phyloP scores from a whole-genome alignment of 2,329 filamentous ascomycete genomes.

The Calonectria pauciramosa region DNA sequence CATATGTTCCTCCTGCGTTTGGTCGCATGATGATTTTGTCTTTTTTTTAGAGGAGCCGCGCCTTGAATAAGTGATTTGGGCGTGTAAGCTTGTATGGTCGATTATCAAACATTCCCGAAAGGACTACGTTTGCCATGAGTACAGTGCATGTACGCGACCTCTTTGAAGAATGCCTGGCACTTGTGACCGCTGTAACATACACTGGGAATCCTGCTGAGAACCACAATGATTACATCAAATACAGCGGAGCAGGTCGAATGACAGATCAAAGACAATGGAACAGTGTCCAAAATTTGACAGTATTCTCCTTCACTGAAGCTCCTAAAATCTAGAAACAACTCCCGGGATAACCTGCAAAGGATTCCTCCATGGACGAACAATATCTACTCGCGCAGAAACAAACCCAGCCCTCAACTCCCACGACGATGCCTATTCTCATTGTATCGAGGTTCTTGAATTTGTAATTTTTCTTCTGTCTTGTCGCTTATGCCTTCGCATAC shows the following conservation, averaged over 20 bases:
- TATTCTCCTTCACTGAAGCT: slow-evolving; percentile 22
- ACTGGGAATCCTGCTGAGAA: background rate
- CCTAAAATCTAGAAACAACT: slow-evolving; percentile 35
- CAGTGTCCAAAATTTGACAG: background rate
- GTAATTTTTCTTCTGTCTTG: slow-evolving; percentile 24
- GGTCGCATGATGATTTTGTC: background rate
- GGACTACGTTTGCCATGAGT: background rate
- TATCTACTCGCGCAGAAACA: slow-evolving; percentile 25
- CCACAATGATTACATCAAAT: background rate
- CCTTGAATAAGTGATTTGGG: background rate
- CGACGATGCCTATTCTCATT: slow-evolving; percentile 24
- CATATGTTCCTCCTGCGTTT: background rate
- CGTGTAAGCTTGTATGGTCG: background rate
- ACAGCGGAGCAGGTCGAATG: background rate
- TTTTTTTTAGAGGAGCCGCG: background rate
- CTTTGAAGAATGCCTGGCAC: background rate
- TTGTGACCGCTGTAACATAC: background rate
- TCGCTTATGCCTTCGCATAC: slow-evolving; percentile 72
- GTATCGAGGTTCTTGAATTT: slow-evolving; percentile 25
- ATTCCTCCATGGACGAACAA: slow-evolving; percentile 24
- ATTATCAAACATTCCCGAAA: background rate
- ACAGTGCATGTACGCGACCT: background rate
- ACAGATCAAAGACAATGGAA: background rate
- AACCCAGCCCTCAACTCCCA: slow-evolving; percentile 28
- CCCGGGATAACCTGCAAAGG: slow-evolving; percentile 31